A percentile compares a stretch with the other conserved stretches of the same genome.
These are phyloP conservation scores for Phytophthora fragariaefolia DNA, from an alignment of 352 stramenopile genomes.

Conservation along the genomic window DNA sequence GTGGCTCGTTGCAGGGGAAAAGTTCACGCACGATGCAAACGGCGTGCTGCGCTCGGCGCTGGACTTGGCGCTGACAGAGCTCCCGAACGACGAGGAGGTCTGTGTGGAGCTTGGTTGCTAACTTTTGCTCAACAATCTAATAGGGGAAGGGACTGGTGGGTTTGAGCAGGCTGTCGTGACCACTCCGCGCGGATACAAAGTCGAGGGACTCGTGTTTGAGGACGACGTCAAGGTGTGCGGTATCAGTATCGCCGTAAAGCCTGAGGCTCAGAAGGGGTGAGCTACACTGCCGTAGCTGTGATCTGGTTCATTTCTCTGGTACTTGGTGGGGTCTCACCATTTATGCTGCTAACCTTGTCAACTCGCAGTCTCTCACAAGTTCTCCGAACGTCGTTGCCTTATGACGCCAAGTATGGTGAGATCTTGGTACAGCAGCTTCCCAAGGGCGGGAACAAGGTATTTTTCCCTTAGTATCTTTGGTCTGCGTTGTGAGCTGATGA, in stretches of 20 bases:
- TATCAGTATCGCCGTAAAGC: constrained; percentile 59
- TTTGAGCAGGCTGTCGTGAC: constrained; percentile 68
- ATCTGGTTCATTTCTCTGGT: no score
- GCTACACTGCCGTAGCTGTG: no score
- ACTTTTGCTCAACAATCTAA: no score
- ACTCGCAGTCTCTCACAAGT: constrained; percentile 54
- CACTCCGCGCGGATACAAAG: constrained; percentile 77
- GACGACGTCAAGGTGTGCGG: constrained; percentile 82
- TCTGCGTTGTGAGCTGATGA: constrained; percentile 4
- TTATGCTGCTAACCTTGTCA: neutral
- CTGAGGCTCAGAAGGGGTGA: constrained; percentile 60
- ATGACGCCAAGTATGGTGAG: constrained; percentile 67
- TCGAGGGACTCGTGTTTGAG: constrained; percentile 73
- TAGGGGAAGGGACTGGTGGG: neutral
- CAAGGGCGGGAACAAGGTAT: constrained; percentile 58
- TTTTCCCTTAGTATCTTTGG: neutral
- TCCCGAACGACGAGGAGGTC: constrained; percentile 86
- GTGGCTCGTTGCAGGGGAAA: constrained; percentile 37
- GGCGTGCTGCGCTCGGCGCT: constrained; percentile 69
- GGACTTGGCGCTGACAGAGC: constrained; percentile 76
- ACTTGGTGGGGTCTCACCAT: no score
- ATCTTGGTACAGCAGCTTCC: constrained; percentile 57
- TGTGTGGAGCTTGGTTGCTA: neutral
- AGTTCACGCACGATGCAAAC: constrained; percentile 81
- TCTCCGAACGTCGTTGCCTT: constrained; percentile 64